These are phyloP conservation scores for Penicillium sp. DNA, from an alignment of 2,329 filamentous ascomycete genomes.

Conservation along the genomic window DNA sequence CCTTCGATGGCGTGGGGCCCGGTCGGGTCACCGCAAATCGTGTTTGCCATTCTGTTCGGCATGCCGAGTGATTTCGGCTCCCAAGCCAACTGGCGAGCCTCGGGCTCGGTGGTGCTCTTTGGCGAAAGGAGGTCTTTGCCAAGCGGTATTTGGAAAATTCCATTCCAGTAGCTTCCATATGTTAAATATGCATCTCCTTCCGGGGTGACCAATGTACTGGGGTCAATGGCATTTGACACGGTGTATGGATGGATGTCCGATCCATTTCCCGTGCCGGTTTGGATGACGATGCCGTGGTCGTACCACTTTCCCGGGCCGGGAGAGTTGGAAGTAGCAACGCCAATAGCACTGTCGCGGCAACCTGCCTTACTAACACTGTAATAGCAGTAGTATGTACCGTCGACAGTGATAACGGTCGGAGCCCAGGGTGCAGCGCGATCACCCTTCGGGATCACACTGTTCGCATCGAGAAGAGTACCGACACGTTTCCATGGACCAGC, in stretches of 20 bases:
- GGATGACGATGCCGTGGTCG: slow-evolving; percentile 37
- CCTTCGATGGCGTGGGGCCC: slow-evolving; percentile 35
- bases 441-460: slow-evolving; percentile 35
- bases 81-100: slow-evolving; percentile 31
- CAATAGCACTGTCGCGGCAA: slow-evolving; percentile 60
- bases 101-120: slow-evolving; percentile 19
- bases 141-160: slow-evolving; percentile 60
- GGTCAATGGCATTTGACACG: slow-evolving; percentile 59
- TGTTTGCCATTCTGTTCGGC: slow-evolving; percentile 22
- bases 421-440: slow-evolving; percentile 47
- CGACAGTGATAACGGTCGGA: slow-evolving; percentile 58
- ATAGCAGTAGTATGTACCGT: slow-evolving; percentile 60
- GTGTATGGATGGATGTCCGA: slow-evolving; percentile 34
- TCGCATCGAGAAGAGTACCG: slow-evolving; percentile 29
- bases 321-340: slow-evolving; percentile 50
- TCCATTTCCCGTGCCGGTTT: slow-evolving; percentile 32
- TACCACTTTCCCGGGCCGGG: slow-evolving; percentile 35
- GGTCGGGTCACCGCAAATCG: slow-evolving; percentile 29
- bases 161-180: slow-evolving; percentile 67
- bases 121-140: slow-evolving; percentile 25
- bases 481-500: slow-evolving; percentile 32
- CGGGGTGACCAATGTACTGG: slow-evolving; percentile 47
- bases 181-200: slow-evolving; percentile 47
- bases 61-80: slow-evolving; percentile 23
- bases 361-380: slow-evolving; percentile 62